Conservation (phyloP, 352 stramenopile species). For the Globisporangium iwayamae region DNA sequence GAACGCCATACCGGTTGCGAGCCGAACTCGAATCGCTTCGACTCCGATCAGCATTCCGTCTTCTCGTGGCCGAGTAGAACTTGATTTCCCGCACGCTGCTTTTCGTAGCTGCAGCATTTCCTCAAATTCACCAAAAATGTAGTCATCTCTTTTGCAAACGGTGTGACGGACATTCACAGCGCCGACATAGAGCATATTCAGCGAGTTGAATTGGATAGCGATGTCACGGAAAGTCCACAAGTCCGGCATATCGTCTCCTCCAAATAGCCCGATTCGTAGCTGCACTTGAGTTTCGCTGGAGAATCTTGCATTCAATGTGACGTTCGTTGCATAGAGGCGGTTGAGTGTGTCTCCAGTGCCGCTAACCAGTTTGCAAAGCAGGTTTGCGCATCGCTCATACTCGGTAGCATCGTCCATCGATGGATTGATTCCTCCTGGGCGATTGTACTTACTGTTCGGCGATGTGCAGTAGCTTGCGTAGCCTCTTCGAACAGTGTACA, state of each 20-base stretch:
- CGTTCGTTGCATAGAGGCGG: constrained; percentile 48
- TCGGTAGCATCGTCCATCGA: constrained; percentile 37
- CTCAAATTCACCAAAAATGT: constrained; percentile 77
- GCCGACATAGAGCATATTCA: constrained; percentile 40
- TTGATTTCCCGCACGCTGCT: constrained; percentile 25
- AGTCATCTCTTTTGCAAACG: constrained; percentile 37
- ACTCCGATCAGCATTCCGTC: constrained; percentile 66
- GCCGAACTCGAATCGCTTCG: constrained; percentile 32
- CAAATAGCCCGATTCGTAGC: constrained; percentile 49
- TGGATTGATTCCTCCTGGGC: constrained; percentile 50
- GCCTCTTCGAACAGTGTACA: constrained; percentile 56
- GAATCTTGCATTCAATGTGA: constrained; percentile 40
- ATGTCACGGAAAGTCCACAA: constrained; percentile 63
- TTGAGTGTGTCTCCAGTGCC: constrained; percentile 63
- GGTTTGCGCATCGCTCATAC: constrained; percentile 29
- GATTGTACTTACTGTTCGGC: constrained; percentile 57
- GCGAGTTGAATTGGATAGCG: constrained; percentile 29
- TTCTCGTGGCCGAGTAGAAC: constrained; percentile 5
- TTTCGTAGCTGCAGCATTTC: constrained; percentile 41
- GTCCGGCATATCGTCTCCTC: constrained; percentile 64
- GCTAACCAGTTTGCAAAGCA: constrained; percentile 52
- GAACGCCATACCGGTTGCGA: constrained; percentile 37
- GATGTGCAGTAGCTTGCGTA: constrained; percentile 55
- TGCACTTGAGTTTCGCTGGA: constrained; percentile 25
- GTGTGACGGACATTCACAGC: constrained; percentile 48